Conservation (phyloP, 148 eudicot species). For the Amaranthus hypochondriacus region DNA sequence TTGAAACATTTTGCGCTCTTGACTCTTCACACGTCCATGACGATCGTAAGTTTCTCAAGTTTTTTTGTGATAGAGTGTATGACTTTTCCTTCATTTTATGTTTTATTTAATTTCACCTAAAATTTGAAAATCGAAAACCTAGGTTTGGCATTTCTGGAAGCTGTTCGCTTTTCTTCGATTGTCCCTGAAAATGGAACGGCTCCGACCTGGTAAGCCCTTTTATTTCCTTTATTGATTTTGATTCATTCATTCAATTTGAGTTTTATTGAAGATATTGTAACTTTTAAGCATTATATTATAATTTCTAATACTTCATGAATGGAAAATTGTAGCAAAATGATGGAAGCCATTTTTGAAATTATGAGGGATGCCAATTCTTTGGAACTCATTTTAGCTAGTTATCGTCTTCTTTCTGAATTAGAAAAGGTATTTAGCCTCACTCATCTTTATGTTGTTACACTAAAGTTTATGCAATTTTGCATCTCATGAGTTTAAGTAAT, state of each 20-base stretch:
- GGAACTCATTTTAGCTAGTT: slow-evolving; percentile 64
- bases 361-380: slow-evolving; percentile 66
- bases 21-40: slow-evolving; percentile 38
- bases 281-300: slow-evolving; percentile 1
- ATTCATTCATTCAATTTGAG: not conserved
- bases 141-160: slow-evolving; percentile 77
- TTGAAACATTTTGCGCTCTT: slow-evolving; percentile 52
- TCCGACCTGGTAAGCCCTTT: slow-evolving; percentile 52
- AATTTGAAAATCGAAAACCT: slow-evolving; percentile 6
- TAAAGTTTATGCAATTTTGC: no score
- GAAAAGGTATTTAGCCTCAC: slow-evolving; percentile 48
- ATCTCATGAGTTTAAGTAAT: not conserved
- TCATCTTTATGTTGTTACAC: not conserved
- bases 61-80: not conserved
- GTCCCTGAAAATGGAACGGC: slow-evolving; percentile 52
- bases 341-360: slow-evolving; percentile 61
- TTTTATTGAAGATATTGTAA: slow-evolving; percentile 6
- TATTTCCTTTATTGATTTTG: not conserved
- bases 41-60: slow-evolving; percentile 33
- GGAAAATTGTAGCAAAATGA: slow-evolving; percentile 49
- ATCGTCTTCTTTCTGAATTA: slow-evolving; percentile 62
- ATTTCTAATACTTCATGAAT: not conserved
- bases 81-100: not conserved
- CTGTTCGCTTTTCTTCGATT: slow-evolving; percentile 65
- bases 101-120: not conserved